phyloP scores from a whole-genome alignment of 225 moss, liverwort and hornwort species.

The Polytrichum formosum region DNA sequence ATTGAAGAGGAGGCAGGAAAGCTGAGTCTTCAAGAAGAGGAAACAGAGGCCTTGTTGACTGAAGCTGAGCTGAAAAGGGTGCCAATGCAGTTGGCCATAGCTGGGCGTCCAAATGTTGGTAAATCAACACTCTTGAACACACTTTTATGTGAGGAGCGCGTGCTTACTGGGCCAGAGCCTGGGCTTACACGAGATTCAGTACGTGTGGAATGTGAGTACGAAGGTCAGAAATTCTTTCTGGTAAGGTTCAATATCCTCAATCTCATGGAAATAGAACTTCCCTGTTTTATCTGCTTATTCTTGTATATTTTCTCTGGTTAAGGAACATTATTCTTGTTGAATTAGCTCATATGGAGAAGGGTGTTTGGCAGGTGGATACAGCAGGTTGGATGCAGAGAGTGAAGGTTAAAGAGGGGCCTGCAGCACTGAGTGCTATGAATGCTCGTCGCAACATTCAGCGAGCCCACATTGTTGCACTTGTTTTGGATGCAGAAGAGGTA shows the following conservation, averaged over 20 bases:
- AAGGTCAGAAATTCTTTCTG: slow-evolving; percentile 75
- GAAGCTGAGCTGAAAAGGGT: slow-evolving; percentile 50
- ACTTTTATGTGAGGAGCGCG: slow-evolving; percentile 75
- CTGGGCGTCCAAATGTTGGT: slow-evolving; percentile 95
- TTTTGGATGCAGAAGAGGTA: slow-evolving; percentile 95
- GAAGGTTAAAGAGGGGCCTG: slow-evolving; percentile 77
- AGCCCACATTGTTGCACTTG: slow-evolving; percentile 85
- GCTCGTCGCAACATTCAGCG: slow-evolving; percentile 85
- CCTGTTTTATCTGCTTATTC: neutral
- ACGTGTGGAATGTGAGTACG: slow-evolving; percentile 68
- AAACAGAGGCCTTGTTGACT: slow-evolving; percentile 28
- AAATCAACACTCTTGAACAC: slow-evolving; percentile 94
- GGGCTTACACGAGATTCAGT: slow-evolving; percentile 93
- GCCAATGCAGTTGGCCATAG: slow-evolving; percentile 92
- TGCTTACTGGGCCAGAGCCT: slow-evolving; percentile 97
- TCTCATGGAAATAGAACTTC: neutral
- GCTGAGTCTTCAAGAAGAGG: slow-evolving; percentile 33
- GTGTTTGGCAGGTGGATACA: slow-evolving; percentile 77
- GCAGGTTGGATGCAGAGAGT: slow-evolving; percentile 99
- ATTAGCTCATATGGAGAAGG: slow-evolving; percentile 8
- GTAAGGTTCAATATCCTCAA: slow-evolving; percentile 26
- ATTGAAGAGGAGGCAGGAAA: slow-evolving; percentile 1
- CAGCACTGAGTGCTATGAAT: slow-evolving; percentile 91
- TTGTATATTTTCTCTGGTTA: neutral
- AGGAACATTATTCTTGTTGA: slow-evolving; percentile 5